These are phyloP conservation scores for Penicillium hesseltinei DNA, from an alignment of 2,329 filamentous ascomycete genomes.

Conservation along the genomic window DNA sequence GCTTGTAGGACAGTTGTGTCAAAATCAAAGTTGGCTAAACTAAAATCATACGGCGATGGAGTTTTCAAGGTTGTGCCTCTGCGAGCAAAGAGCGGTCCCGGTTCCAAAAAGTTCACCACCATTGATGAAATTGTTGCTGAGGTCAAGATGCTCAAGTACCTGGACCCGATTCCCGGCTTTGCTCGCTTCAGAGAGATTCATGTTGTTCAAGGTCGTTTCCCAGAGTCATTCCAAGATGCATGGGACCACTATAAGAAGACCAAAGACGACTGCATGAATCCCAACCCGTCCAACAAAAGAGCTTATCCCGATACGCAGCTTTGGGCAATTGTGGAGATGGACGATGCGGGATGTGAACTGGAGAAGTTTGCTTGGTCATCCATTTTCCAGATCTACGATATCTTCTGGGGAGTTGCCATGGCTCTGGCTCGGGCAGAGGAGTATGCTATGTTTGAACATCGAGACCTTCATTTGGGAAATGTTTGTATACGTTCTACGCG, in stretches of 20 bases:
- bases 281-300: conserved; percentile 54
- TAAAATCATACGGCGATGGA: conserved; percentile 41
- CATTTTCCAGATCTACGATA: conserved; percentile 56
- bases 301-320: conserved; percentile 57
- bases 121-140: conserved; percentile 52
- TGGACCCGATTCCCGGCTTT: conserved; percentile 61
- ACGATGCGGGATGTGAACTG: conserved; percentile 61
- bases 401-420: conserved; percentile 66
- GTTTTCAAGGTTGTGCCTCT: conserved; percentile 53
- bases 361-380: conserved; percentile 46
- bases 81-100: conserved; percentile 39
- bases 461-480: conserved; percentile 66
- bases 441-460: conserved; percentile 61
- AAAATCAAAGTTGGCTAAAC: conserved; percentile 38
- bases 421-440: conserved; percentile 62
- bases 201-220: conserved; percentile 57
- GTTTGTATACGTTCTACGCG: conserved; percentile 54
- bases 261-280: conserved; percentile 52
- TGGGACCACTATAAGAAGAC: conserved; percentile 42
- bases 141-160: conserved; percentile 54
- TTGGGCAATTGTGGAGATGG: conserved; percentile 66
- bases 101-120: conserved; percentile 45
- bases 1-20: conserved; percentile 35
- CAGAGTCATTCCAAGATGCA: conserved; percentile 50
- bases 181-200: conserved; percentile 60